Base-by-base conservation (phyloP, 441 rosid genomes). In the Adansonia gregorii region DNA sequence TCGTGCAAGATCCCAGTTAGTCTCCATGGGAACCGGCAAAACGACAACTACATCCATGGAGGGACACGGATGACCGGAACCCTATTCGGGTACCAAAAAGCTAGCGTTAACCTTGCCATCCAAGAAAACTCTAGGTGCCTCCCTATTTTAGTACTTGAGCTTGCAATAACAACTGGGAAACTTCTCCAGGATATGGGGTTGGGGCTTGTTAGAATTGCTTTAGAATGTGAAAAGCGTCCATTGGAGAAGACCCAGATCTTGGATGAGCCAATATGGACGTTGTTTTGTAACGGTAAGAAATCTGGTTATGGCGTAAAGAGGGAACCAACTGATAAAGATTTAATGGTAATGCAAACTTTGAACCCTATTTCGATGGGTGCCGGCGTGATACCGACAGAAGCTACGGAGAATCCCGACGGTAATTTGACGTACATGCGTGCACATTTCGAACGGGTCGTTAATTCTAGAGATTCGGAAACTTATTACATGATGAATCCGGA, bases 391-490 rank as follows among this genome's bases (percentile, higher is more conserved):
- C 98, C 98, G 41, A 79, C 67, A 0, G 88, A 84, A 41, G 78
- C 60, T 4, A 35, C 43, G 7, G 88, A 84, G 14, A 79, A 76
- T 8, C 79, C 85, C 0, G 97, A 95, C 12, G 94, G 97, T 0
- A 94, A 93, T 55, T 78, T 93, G 81, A 82, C 91, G 0, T 95
- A 91, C 76, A 91, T 93, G 94, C 85, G 98, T 17, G 91, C 97
- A 10, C 80, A 90, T 82, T 95, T 93, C 73, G 97, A 93, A 80
- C 85, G 97, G 15, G 96, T 95, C 45, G 77, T 89, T 7, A 93
- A 94, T 24, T 95, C 98, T 0, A 90, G 79, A 81, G 98, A 95
- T 76, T 95, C 98, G 0, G 97, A 95, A 75, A 92, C 97, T 0
- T 92, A 88, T 81, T 89, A 94, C 76, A 93, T 94, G 97, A 78